phyloP scores from a whole-genome alignment of 306 rosid species.

The Pyrus betulifolia region DNA sequence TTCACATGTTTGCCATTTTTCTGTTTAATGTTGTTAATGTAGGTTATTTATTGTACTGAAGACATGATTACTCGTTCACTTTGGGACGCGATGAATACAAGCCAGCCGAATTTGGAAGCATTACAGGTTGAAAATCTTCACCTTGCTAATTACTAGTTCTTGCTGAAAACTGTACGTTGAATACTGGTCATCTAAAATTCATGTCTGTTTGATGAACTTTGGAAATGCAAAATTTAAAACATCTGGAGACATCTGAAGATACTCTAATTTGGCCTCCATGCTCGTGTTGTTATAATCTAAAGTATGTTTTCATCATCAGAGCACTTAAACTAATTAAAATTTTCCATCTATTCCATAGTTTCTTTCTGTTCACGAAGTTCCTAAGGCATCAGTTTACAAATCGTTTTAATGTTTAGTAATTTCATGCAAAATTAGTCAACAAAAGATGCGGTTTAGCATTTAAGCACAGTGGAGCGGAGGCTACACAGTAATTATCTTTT shows the following conservation, averaged over 20 bases:
- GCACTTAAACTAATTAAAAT: too few species aligned
- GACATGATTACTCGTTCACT: slow-evolving; percentile 70
- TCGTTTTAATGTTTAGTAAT: too few species aligned
- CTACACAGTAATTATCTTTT: too few species aligned
- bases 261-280: background rate
- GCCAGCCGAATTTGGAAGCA: slow-evolving; percentile 48
- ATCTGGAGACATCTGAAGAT: background rate
- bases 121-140: slow-evolving; percentile 42
- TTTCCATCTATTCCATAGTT: too few species aligned
- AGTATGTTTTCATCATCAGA: too few species aligned
- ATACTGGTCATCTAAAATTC: background rate
- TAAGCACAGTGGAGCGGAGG: too few species aligned
- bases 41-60: slow-evolving; percentile 74
- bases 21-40: background rate
- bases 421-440: too few species aligned
- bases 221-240: background rate
- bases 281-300: too few species aligned
- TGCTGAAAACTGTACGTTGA: slow-evolving; percentile 6
- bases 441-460: too few species aligned
- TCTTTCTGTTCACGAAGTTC: too few species aligned
- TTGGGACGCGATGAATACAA: slow-evolving; percentile 76
- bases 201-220: background rate
- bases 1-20: background rate
- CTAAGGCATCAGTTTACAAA: too few species aligned
- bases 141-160: slow-evolving; percentile 6